Conservation (phyloP, 2,329 filamentous ascomycete genomes). For the Apiospora kogelbergensis region DNA sequence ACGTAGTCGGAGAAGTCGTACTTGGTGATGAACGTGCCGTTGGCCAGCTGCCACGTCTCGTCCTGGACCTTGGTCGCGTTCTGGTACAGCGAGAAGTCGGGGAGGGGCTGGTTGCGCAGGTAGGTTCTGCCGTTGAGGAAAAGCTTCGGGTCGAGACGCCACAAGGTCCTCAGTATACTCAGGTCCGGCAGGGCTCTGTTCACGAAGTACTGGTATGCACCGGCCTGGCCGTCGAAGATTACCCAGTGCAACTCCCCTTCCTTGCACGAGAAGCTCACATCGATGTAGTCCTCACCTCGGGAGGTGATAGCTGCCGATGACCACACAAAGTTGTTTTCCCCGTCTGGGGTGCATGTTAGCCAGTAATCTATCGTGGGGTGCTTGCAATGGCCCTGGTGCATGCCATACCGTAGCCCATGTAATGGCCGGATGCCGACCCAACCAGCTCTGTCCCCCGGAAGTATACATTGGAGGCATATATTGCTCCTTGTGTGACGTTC, state of each 20-base stretch:
- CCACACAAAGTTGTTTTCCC: slow-evolving; percentile 47
- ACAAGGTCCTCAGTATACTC: slow-evolving; percentile 50
- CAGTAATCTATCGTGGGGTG: too few species aligned
- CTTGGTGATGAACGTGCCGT: slow-evolving; percentile 52
- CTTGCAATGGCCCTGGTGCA: not conserved
- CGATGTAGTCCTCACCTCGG: slow-evolving; percentile 39
- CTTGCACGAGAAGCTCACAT: slow-evolving; percentile 45
- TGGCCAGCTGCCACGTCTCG: slow-evolving; percentile 49
- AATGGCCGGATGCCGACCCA: slow-evolving; percentile 30
- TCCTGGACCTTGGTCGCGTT: slow-evolving; percentile 50
- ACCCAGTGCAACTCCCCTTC: slow-evolving; percentile 54
- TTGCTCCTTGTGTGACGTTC: slow-evolving; percentile 28
- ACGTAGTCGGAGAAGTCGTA: slow-evolving; percentile 39
- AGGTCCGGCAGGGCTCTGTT: slow-evolving; percentile 47
- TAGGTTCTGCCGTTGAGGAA: slow-evolving; percentile 47
- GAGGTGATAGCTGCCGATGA: slow-evolving; percentile 43
- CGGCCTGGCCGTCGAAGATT: slow-evolving; percentile 45
- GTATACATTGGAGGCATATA: slow-evolving; percentile 26
- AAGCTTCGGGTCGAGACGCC: slow-evolving; percentile 46
- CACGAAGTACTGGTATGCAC: slow-evolving; percentile 55
- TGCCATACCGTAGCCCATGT: slow-evolving; percentile 29
- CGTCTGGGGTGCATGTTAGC: slow-evolving; percentile 33
- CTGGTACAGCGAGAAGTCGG: slow-evolving; percentile 41
- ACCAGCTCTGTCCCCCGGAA: slow-evolving; percentile 29
- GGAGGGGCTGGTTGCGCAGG: slow-evolving; percentile 44